Evolutionary conservation across 139 green algal species (phyloP).

Genomic region (Dunaliella sp.): DNA sequence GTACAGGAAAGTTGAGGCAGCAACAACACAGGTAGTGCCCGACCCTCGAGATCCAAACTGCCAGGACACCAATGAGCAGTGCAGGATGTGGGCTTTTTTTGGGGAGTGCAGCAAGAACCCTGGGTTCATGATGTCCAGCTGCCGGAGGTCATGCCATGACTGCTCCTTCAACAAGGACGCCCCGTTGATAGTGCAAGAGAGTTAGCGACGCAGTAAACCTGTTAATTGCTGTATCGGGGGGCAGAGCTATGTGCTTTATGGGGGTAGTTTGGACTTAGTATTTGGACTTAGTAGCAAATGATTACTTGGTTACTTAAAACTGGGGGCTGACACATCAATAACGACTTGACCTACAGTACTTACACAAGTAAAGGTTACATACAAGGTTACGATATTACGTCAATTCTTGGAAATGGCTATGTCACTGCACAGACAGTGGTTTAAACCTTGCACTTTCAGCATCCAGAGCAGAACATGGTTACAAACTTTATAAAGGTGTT

Average conservation of each 20-base stretch:
- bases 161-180: constrained; percentile 10
- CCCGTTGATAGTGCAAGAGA: neutral
- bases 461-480: too few relatives aligned
- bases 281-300: too few relatives aligned
- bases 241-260: neutral
- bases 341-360: too few relatives aligned
- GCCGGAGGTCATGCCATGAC: constrained; percentile 38
- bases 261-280: too few relatives aligned
- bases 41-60: too few relatives aligned
- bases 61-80: constrained; percentile 46
- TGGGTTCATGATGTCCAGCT: constrained; percentile 38
- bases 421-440: neutral
- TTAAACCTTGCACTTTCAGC: too few relatives aligned
- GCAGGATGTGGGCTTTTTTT: constrained; percentile 55
- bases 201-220: neutral
- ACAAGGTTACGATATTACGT: too few relatives aligned
- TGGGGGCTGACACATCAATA: too few relatives aligned
- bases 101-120: constrained; percentile 55
- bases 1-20: neutral
- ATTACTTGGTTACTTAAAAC: too few relatives aligned
- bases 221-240: neutral
- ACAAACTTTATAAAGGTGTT: too few relatives aligned
- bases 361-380: too few relatives aligned
- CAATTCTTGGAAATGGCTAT: neutral
- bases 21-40: too few relatives aligned